These are phyloP conservation scores for Trypanosoma vivax DNA, from an alignment of 208 protist genomes.

Conservation along the genomic window DNA sequence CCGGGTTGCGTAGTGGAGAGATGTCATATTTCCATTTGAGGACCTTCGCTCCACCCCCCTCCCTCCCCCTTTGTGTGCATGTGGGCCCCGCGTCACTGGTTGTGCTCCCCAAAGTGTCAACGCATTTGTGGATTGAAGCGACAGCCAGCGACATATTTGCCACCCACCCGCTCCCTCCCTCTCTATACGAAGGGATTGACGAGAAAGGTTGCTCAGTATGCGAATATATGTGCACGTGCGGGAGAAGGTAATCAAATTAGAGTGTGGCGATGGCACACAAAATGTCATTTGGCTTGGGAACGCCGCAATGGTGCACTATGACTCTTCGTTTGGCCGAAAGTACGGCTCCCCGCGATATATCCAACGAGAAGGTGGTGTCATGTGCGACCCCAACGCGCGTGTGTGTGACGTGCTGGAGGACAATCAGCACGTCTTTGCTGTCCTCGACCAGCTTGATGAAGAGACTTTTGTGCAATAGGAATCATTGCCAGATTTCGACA, in stretches of 20 bases:
- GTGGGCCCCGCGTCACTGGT: too few relatives aligned
- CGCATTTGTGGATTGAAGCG: too few relatives aligned
- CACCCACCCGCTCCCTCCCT: too few relatives aligned
- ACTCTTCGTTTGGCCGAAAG: slow-evolving; percentile 53
- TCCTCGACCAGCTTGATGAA: slow-evolving; percentile 28
- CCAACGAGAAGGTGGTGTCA: slow-evolving; percentile 75
- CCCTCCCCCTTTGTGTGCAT: too few relatives aligned
- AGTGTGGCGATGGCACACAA: slow-evolving; percentile 86
- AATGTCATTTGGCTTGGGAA: slow-evolving; percentile 75
- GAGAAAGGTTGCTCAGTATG: slow-evolving; percentile 27
- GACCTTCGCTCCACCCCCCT: too few relatives aligned
- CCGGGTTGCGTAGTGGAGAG: too few relatives aligned
- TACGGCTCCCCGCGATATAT: slow-evolving; percentile 66
- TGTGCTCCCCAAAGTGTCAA: too few relatives aligned
- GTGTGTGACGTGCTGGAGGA: slow-evolving; percentile 79
- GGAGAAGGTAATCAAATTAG: slow-evolving; percentile 71
- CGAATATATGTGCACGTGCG: slow-evolving; percentile 77
- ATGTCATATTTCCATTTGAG: too few relatives aligned
- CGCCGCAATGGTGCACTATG: slow-evolving; percentile 87
- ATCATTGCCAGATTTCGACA: too few relatives aligned
- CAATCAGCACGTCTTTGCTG: slow-evolving; percentile 79
- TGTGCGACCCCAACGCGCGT: slow-evolving; percentile 54
- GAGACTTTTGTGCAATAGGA: too few relatives aligned
- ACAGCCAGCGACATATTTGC: too few relatives aligned
- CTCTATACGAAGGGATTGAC: too few relatives aligned